phyloP scores from a whole-genome alignment of 768 basidiomycete genomes.

The Xerocomellus dryophilus region DNA sequence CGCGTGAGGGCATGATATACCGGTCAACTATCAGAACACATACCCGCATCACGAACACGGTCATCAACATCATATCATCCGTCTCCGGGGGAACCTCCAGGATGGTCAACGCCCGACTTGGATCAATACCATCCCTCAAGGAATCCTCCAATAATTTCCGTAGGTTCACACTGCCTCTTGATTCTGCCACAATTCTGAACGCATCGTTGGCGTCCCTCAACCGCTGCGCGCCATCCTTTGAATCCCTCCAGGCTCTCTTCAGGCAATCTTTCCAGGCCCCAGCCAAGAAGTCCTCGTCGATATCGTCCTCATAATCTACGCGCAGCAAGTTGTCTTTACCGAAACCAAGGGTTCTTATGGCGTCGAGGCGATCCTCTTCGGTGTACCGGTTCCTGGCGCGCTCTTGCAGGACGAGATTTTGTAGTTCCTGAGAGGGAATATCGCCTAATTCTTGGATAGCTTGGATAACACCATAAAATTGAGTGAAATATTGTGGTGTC shows the following conservation, averaged over 20 bases:
- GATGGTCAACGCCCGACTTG: slow-evolving; percentile 66
- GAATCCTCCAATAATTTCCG: slow-evolving; percentile 51
- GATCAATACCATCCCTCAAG: slow-evolving; percentile 59
- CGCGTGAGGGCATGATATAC: slow-evolving; percentile 8
- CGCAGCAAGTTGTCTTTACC: slow-evolving; percentile 54
- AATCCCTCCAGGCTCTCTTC: slow-evolving; percentile 53
- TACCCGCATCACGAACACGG: slow-evolving; percentile 70
- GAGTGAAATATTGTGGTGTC: slow-evolving; percentile 63
- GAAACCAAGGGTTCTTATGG: slow-evolving; percentile 59
- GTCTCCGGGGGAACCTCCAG: slow-evolving; percentile 68
- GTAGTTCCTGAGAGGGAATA: slow-evolving; percentile 45
- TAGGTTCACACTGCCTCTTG: slow-evolving; percentile 49
- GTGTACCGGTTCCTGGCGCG: slow-evolving; percentile 64
- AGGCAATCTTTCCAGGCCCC: slow-evolving; percentile 65
- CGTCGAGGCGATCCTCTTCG: slow-evolving; percentile 47
- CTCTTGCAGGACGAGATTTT: slow-evolving; percentile 60
- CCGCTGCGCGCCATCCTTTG: slow-evolving; percentile 41
- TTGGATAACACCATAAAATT: slow-evolving; percentile 50
- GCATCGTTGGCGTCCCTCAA: slow-evolving; percentile 63
- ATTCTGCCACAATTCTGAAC: slow-evolving; percentile 65
- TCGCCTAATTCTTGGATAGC: slow-evolving; percentile 49
- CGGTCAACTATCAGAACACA: slow-evolving; percentile 18
- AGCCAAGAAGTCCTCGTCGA: slow-evolving; percentile 66
- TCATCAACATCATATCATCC: slow-evolving; percentile 75
- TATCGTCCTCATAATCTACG: slow-evolving; percentile 69